These are phyloP conservation scores for Aphanomyces euteiches DNA, from an alignment of 352 stramenopile genomes.

Conservation along the genomic window DNA sequence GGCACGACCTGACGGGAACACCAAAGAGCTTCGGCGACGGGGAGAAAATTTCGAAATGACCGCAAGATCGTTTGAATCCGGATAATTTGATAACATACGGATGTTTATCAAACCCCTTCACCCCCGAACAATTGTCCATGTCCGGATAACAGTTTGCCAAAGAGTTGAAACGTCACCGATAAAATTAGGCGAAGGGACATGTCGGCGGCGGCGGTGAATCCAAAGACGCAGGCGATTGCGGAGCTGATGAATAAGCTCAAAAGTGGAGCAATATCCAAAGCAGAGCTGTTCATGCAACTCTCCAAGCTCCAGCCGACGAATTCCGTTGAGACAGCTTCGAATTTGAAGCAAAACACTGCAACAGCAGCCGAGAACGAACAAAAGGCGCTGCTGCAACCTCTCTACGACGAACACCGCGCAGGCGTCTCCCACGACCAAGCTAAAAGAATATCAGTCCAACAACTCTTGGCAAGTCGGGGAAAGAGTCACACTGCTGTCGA, in stretches of 20 bases:
- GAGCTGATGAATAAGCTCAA: slow-evolving; percentile 81
- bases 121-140: too few species aligned
- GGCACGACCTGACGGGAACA: too few species aligned
- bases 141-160: too few species aligned
- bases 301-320: slow-evolving; percentile 52
- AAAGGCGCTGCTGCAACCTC: slow-evolving; percentile 25
- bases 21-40: too few species aligned
- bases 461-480: slow-evolving; percentile 56
- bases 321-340: slow-evolving; percentile 10
- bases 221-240: slow-evolving; percentile 38
- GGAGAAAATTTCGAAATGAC: too few species aligned
- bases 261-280: slow-evolving; percentile 77
- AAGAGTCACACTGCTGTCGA: background rate
- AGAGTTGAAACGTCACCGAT: slow-evolving; percentile 10
- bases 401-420: slow-evolving; percentile 43
- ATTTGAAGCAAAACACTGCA: background rate
- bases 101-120: background rate
- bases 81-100: background rate
- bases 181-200: slow-evolving; percentile 19
- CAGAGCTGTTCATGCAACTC: slow-evolving; percentile 81
- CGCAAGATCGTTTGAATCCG: too few species aligned
- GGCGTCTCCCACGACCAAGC: slow-evolving; percentile 70
- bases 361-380: background rate
- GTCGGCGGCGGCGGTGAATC: background rate
- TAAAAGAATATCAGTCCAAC: slow-evolving; percentile 58